Evolutionary conservation across 768 basidiomycete genomes (phyloP).

Genomic region (Tulasnella calospora): DNA sequence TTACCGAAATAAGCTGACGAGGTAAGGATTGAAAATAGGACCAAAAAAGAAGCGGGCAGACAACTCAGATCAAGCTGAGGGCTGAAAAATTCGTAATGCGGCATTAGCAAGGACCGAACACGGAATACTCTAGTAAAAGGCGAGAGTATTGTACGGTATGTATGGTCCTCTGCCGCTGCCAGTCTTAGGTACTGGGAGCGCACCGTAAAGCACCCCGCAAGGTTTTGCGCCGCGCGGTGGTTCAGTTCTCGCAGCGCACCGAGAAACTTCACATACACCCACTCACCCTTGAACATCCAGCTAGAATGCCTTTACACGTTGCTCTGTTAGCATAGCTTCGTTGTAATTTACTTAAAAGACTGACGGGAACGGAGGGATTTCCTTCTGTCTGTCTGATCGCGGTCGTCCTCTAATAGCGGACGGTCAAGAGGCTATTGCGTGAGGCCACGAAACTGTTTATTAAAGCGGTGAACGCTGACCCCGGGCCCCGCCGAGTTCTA

Average conservation of each 20-base stretch:
- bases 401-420: too few relatives aligned
- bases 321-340: too few relatives aligned
- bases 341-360: too few relatives aligned
- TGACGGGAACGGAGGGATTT: too few relatives aligned
- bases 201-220: not conserved
- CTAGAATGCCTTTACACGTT: too few relatives aligned
- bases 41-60: not conserved
- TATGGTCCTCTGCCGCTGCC: conserved; percentile 25
- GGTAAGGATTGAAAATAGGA: not conserved
- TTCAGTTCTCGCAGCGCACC: not conserved
- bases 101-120: conserved; percentile 26
- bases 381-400: too few relatives aligned
- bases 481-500: not conserved
- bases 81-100: conserved; percentile 25
- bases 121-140: conserved; percentile 29
- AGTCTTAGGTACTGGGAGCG: not conserved
- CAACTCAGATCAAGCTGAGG: conserved; percentile 25
- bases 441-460: not conserved
- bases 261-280: not conserved
- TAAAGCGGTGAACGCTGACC: too few relatives aligned
- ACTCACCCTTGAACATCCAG: not conserved
- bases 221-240: not conserved
- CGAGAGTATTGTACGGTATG: conserved; percentile 28
- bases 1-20: too few relatives aligned
- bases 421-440: too few relatives aligned